Evolutionary conservation across 139 green algal species (phyloP), one percentile per base, ranked within the genome.

Genomic region (Astrephomene gubernaculifera): DNA sequence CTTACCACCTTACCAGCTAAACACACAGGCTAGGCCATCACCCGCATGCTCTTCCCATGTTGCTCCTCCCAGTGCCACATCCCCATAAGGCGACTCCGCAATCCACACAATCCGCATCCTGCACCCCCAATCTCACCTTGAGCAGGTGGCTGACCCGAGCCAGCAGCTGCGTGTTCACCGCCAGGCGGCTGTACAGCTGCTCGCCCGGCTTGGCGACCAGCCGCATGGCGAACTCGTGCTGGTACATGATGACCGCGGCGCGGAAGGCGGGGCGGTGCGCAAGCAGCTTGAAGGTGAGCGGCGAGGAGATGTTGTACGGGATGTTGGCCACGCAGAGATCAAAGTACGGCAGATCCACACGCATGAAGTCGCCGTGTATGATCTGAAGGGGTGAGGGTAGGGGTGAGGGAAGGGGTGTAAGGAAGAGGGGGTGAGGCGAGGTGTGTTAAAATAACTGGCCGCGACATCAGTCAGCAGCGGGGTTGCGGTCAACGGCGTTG

Each of bases 291-390:
- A 99, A 99, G 14, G 95, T 98, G 79, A 99, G 93, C 14, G 97
- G 97, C 1, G 96, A 99, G 19, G 97, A 99, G 71, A 99, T 99
- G 88, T 99, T 97, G 93, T 99, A 99, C 6, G 98, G 98, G 76
- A 99, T 99, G 92, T 99, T 99, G 76, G 98, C 97, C 33, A 99
- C 98, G 88, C 97, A 99, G 21, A 99, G 86, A 92, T 99, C 98
- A 92, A 99, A 99, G 93, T 99, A 99, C 4, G 98, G 98, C 80
- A 99, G 93, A 35, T 99, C 92, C 14, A 93, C 87, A 74, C 91
- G 94, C 93, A 97, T 94, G n/a, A 98, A 95, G 85, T 99, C 97
- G 9, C 93, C 96, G 67, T 99, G 96, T 78, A 99, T 98, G 87
- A 99, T 95, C 91, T 98, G 89, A 5, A 6, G 38, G 44, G 35